phyloP scores from a whole-genome alignment of 352 stramenopile species.

The Phytophthora pinifolia region DNA sequence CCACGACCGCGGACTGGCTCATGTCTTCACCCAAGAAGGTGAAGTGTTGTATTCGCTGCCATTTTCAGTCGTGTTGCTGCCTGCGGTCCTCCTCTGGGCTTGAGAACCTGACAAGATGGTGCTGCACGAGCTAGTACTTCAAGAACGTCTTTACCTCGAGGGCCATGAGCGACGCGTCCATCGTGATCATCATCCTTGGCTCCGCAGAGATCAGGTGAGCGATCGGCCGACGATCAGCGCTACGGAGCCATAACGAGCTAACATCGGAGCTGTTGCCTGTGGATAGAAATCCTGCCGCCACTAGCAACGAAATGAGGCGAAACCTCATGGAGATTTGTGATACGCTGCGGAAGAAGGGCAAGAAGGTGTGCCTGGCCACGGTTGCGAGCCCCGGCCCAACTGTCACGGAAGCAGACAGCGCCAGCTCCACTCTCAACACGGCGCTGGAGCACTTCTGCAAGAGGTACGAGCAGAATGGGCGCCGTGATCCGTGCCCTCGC shows the following conservation, averaged over 20 bases:
- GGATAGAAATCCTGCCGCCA: constrained; percentile 30
- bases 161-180: constrained; percentile 63
- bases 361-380: constrained; percentile 74
- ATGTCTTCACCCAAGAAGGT: constrained; percentile 67
- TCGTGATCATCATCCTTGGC: constrained; percentile 78
- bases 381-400: constrained; percentile 48
- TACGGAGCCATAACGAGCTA: not conserved
- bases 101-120: constrained; percentile 2
- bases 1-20: constrained; percentile 63
- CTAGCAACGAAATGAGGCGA: constrained; percentile 39
- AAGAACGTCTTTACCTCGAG: constrained; percentile 64
- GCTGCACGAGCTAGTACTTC: constrained; percentile 50
- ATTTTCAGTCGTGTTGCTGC: not conserved
- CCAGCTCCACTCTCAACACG: constrained; percentile 49
- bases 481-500: not conserved
- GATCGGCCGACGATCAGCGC: not conserved
- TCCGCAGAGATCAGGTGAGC: constrained; percentile 63
- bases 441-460: constrained; percentile 78
- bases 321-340: constrained; percentile 80
- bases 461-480: constrained; percentile 37
- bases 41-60: too few relatives aligned
- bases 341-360: constrained; percentile 79
- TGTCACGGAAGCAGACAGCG: constrained; percentile 32
- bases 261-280: constrained; percentile 1
- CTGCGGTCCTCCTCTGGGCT: not conserved